Percentiles rank a stretch among this genome's conserved stretches.
Conservation (phyloP, 2,329 filamentous ascomycete genomes). For the Pyrenochaeta sp. region DNA sequence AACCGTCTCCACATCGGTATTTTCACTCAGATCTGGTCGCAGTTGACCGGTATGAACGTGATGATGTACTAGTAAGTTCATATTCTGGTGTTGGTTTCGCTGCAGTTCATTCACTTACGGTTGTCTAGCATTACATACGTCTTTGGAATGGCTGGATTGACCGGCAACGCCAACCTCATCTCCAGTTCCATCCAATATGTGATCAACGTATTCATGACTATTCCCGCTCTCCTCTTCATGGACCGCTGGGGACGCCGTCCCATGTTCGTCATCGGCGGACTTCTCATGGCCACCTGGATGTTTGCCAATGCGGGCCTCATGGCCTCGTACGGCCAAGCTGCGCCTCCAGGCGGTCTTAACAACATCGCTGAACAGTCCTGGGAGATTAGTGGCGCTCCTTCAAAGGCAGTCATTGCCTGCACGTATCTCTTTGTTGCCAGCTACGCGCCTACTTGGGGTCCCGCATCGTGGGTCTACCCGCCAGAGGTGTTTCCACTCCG, state of each 20-base stretch:
- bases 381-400: constrained; percentile 50
- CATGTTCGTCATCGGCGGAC: constrained; percentile 70
- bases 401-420: constrained; percentile 68
- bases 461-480: constrained; percentile 66
- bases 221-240: constrained; percentile 77
- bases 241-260: constrained; percentile 78
- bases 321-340: constrained; percentile 63
- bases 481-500: constrained; percentile 70
- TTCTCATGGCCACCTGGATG: constrained; percentile 70
- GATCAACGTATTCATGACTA: constrained; percentile 82
- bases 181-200: constrained; percentile 77
- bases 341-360: constrained; percentile 50
- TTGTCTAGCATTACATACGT: constrained; percentile 61
- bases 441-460: constrained; percentile 71
- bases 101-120: constrained; percentile 1
- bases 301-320: constrained; percentile 70
- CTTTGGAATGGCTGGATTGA: constrained; percentile 75
- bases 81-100: background rate
- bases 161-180: constrained; percentile 66
- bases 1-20: constrained; percentile 76
- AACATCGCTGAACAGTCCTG: constrained; percentile 54
- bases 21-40: constrained; percentile 78
- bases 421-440: constrained; percentile 77
- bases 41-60: constrained; percentile 79
- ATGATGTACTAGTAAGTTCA: constrained; percentile 60